Conservation (phyloP, 192 early-diverging fungal genomes). For the Spinellus fusiger region DNA sequence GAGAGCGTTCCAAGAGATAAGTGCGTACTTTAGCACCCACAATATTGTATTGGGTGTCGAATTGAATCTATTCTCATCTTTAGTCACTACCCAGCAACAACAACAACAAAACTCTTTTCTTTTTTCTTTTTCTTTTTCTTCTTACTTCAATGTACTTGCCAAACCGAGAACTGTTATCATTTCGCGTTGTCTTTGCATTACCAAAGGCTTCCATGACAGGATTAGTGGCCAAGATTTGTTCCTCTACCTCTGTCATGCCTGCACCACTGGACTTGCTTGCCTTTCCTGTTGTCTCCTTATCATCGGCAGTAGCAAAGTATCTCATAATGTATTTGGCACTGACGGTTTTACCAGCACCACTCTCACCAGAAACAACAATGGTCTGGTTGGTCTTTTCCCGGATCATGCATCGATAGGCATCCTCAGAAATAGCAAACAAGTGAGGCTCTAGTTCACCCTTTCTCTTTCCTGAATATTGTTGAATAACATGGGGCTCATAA, state of each 20-base stretch:
- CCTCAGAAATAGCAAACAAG: constrained; percentile 97
- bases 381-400: constrained; percentile 92
- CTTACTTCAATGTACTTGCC: constrained; percentile 91
- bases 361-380: constrained; percentile 97
- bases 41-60: constrained; percentile 78
- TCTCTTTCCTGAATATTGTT: constrained; percentile 88
- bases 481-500: constrained; percentile 88
- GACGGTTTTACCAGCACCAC: constrained; percentile 97
- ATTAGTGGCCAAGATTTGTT: constrained; percentile 90
- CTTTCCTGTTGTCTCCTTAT: constrained; percentile 44
- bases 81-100: neutral
- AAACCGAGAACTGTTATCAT: constrained; percentile 97
- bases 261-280: constrained; percentile 38
- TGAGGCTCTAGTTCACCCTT: constrained; percentile 96
- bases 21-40: constrained; percentile 93
- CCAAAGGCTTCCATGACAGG: constrained; percentile 99
- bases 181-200: constrained; percentile 98
- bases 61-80: constrained; percentile 62
- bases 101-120: neutral
- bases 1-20: constrained; percentile 94
- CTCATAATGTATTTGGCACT: constrained; percentile 98
- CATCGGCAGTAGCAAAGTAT: constrained; percentile 85
- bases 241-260: constrained; percentile 65
- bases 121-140: neutral
- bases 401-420: constrained; percentile 95